Evolutionary conservation across 106 monocot genomes (phyloP), one percentile per base, ranked within the genome.

Genomic region (Amphibolis antarctica): DNA sequence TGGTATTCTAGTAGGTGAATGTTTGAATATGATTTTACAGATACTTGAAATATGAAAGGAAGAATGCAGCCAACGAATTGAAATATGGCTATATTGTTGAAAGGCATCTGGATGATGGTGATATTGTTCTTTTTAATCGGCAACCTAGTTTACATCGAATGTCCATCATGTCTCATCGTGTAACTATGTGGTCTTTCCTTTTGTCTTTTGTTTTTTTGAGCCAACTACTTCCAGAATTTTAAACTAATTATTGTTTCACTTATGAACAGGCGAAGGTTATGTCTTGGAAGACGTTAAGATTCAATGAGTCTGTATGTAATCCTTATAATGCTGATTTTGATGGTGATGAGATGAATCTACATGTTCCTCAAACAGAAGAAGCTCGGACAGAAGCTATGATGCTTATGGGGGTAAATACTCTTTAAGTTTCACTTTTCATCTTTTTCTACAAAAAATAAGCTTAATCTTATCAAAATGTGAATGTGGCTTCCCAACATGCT

Each of bases 301-400:
- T 98, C 72, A 98, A 98, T 57, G 98, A 98, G 57, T 98, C 98
- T 66, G 98, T 98, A 60, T 98, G 98, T 74, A 98, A 98, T 77
- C 98, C 98, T 47, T 98, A 98, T 69, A 98, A 98, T 91, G 98
- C 91, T 76, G 98, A 98, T 82, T 98, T 98, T 84, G 98, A 91
- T 81, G 98, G 98, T 21, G 98, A 98, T 83, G 98, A 98, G 74
- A 98, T 91, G 98, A 98, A 98, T 70, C 56, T 98, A 70, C 98
- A 98, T 79, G 85, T 98, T 58, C 98, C 98, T 67, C 98, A 98
- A 66, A 98, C 91, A 10, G 98, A 98, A 81, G 98, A 98, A 82
- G 90, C 98, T 74, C 90, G 98, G 36, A 85, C 98, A 36, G 98
- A 98, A 77, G 98, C 98, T 52, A 68, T 98, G 54, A 98, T 77